A percentile compares a stretch with the other conserved stretches of the same genome.
These are phyloP conservation scores for Leishmania gerbilli DNA, from an alignment of 208 protist species.

Conservation along the genomic window DNA sequence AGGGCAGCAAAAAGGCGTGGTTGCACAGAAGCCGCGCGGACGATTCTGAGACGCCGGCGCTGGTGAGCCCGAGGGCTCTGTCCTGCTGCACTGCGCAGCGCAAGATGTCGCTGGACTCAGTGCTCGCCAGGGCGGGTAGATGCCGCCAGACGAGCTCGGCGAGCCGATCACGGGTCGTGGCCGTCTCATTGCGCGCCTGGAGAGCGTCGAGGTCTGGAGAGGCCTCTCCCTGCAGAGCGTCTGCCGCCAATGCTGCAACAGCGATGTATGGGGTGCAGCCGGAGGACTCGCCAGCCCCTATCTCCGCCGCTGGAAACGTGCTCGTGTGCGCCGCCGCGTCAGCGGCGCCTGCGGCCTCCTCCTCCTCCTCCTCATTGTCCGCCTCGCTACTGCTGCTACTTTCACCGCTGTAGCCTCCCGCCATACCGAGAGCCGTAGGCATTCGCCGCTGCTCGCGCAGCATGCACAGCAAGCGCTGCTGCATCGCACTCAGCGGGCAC, in stretches of 20 bases:
- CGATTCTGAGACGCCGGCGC: constrained; percentile 42
- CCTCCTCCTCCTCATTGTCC: not conserved
- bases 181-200: not conserved
- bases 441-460: constrained; percentile 48
- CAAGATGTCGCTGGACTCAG: not conserved
- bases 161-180: not conserved
- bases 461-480: constrained; percentile 63
- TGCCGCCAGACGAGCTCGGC: not conserved
- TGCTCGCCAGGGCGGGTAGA: constrained; percentile 13
- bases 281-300: not conserved
- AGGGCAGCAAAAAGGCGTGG: constrained; percentile 61
- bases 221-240: not conserved
- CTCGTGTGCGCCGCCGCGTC: not conserved
- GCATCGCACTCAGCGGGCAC: constrained; percentile 53
- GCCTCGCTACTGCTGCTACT: not conserved
- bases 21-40: constrained; percentile 62
- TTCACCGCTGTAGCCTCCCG: not conserved
- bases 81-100: not conserved
- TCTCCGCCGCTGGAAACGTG: not conserved
- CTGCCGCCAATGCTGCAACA: not conserved
- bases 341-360: not conserved
- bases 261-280: not conserved
- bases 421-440: constrained; percentile 9
- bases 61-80: constrained; percentile 34
- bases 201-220: not conserved